phyloP scores from a whole-genome alignment of 192 early-diverging fungal species.

The Mortierella antarctica region DNA sequence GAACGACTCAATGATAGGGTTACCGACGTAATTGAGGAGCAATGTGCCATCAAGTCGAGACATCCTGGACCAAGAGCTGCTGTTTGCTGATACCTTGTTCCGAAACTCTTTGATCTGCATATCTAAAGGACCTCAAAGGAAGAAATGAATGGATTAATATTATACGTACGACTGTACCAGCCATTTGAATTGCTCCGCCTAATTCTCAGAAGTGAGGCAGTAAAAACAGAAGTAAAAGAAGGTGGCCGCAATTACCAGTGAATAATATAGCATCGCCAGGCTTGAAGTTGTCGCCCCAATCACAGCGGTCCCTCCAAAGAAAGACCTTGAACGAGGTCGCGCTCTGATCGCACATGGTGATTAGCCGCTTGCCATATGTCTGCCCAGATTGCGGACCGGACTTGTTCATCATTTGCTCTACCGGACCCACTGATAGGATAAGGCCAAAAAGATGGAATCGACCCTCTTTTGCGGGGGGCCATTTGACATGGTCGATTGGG shows the following conservation, averaged over 20 bases:
- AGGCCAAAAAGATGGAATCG: slow-evolving; percentile 16
- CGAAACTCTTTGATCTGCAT: slow-evolving; percentile 9
- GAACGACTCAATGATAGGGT: background rate
- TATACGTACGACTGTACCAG: too few species aligned
- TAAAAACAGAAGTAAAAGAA: background rate
- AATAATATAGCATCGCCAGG: slow-evolving; percentile 17
- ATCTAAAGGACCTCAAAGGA: slow-evolving; percentile 5
- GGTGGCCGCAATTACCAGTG: slow-evolving; percentile 9
- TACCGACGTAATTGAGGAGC: slow-evolving; percentile 1
- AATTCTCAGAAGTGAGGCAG: background rate
- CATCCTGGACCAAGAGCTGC: slow-evolving; percentile 12
- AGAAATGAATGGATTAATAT: background rate
- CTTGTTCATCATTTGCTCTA: slow-evolving; percentile 12
- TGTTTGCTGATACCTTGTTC: slow-evolving; percentile 8
- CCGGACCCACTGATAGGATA: slow-evolving; percentile 5
- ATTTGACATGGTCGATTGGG: slow-evolving; percentile 16
- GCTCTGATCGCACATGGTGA: slow-evolving; percentile 12
- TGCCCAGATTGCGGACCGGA: background rate
- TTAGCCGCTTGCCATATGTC: background rate
- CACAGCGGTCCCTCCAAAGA: slow-evolving; percentile 13
- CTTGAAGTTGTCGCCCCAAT: slow-evolving; percentile 12
- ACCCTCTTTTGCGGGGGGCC: slow-evolving; percentile 14
- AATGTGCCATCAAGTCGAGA: slow-evolving; percentile 12
- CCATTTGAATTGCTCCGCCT: background rate
- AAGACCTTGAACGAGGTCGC: slow-evolving; percentile 24